Percentiles rank a stretch among this genome's conserved stretches.
These are phyloP conservation scores for Phytophthora fragariaefolia DNA, from an alignment of 352 stramenopile genomes.

Conservation along the genomic window DNA sequence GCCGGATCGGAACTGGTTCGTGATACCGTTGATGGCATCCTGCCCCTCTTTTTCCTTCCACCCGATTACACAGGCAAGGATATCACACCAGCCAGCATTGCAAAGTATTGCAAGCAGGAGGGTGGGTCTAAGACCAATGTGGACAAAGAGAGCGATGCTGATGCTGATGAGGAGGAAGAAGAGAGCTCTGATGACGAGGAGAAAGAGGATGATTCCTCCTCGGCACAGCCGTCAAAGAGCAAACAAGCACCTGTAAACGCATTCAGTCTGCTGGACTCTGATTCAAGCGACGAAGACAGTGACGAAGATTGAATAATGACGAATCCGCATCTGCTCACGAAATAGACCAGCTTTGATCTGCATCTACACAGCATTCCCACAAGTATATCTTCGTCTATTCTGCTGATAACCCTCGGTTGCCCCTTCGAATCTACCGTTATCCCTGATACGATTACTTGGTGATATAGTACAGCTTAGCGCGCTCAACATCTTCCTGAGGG, in stretches of 20 bases:
- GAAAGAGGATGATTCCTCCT: conserved; percentile 24
- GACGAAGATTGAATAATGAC: conserved; percentile 33
- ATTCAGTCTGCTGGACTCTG: conserved; percentile 83
- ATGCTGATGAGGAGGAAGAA: conserved; percentile 28
- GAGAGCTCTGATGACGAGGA: conserved; percentile 29
- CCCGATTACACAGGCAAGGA: conserved; percentile 74
- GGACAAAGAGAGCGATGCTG: conserved; percentile 13
- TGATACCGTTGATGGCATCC: conserved; percentile 82
- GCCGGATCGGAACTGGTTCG: conserved; percentile 82
- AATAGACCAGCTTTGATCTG: conserved; percentile 26
- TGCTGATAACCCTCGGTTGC: conserved; percentile 1
- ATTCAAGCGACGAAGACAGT: conserved; percentile 85
- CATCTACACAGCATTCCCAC: conserved; percentile 5
- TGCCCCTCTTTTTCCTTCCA: conserved; percentile 83
- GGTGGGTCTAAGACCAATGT: conserved; percentile 16
- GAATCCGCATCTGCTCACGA: neutral
- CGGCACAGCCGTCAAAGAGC: neutral
- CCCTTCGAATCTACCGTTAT: neutral
- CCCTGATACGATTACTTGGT: conserved; percentile 27
- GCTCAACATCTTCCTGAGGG: conserved; percentile 58
- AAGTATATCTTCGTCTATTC: conserved; percentile 25
- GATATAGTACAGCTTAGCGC: conserved; percentile 70
- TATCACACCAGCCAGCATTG: conserved; percentile 45
- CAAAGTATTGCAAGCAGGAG: conserved; percentile 40
- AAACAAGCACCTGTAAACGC: conserved; percentile 69